Evolutionary conservation across 106 monocot species (phyloP).

Genomic region (Amphibolis antarctica): DNA sequence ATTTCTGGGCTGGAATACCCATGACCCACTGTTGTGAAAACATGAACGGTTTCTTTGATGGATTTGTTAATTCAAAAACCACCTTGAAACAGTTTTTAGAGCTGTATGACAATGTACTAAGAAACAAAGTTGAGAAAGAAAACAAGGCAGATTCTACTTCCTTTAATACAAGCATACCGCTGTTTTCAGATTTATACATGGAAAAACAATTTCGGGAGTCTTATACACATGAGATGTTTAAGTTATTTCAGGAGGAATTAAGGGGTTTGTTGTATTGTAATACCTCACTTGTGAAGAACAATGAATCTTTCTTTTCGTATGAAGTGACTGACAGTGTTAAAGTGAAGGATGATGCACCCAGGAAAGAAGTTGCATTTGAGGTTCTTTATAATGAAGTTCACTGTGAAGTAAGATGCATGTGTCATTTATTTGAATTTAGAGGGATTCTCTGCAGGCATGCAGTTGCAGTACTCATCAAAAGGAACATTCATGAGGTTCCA

Average conservation of each 20-base stretch:
- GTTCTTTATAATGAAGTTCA: conserved; percentile 40
- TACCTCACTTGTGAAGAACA: conserved; percentile 23
- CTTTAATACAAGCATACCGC: conserved; percentile 28
- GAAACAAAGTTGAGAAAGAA: conserved; percentile 50
- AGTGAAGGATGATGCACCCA: conserved; percentile 46
- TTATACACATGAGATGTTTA: conserved; percentile 69
- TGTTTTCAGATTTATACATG: conserved; percentile 54
- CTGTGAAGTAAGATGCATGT: conserved; percentile 37
- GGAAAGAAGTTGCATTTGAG: conserved; percentile 35
- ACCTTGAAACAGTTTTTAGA: conserved; percentile 60
- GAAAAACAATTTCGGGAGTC: conserved; percentile 59
- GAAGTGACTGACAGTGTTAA: conserved; percentile 62
- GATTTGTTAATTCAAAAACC: conserved; percentile 43
- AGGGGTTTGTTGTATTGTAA: conserved; percentile 63
- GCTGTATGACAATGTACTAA: conserved; percentile 44
- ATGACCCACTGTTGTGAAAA: conserved; percentile 34
- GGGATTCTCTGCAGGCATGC: conserved; percentile 72
- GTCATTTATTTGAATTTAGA: conserved; percentile 50
- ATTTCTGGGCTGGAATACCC: conserved; percentile 72
- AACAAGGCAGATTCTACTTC: conserved; percentile 42
- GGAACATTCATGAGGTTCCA: conserved; percentile 55
- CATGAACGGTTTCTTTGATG: conserved; percentile 35
- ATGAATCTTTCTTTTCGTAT: conserved; percentile 31
- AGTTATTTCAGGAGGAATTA: conserved; percentile 71
- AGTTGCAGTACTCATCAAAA: conserved; percentile 43